Evolutionary conservation across 257 asterid genomes (phyloP).

Genomic region (Solanum virginianum): DNA sequence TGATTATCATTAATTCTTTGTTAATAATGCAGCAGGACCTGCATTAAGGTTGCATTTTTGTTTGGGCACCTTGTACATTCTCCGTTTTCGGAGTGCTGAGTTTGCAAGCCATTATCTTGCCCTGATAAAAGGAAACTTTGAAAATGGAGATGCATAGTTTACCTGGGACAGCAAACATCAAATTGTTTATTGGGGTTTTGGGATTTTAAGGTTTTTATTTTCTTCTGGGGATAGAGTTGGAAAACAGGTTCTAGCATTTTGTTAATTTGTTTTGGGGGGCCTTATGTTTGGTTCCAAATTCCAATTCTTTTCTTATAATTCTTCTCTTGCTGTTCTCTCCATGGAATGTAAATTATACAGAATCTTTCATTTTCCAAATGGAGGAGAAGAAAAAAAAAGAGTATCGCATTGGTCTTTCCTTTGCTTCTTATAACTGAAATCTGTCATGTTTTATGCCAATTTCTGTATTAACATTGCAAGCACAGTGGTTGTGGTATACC

Average conservation of each 20-base stretch:
- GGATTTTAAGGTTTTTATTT: neutral
- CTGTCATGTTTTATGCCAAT: neutral
- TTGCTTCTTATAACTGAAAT: neutral
- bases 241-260: constrained; percentile 4
- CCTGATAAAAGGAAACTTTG: neutral
- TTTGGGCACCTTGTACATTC: constrained; percentile 15
- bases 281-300: constrained; percentile 8
- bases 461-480: neutral
- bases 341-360: constrained; percentile 42
- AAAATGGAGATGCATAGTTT: neutral
- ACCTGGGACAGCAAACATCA: constrained; percentile 1
- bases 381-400: constrained; percentile 7
- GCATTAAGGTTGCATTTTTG: constrained; percentile 10
- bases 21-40: constrained; percentile 17
- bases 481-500: neutral
- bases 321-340: constrained; percentile 7
- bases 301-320: constrained; percentile 14
- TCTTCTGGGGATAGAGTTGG: neutral
- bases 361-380: constrained; percentile 9
- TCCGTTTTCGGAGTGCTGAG: constrained; percentile 7
- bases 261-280: constrained; percentile 12
- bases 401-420: neutral
- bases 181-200: constrained; percentile 9
- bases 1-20: constrained; percentile 37
- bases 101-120: constrained; percentile 9